Evolutionary conservation across 129 eudicot genomes (phyloP).

Genomic region (Centella asiatica): DNA sequence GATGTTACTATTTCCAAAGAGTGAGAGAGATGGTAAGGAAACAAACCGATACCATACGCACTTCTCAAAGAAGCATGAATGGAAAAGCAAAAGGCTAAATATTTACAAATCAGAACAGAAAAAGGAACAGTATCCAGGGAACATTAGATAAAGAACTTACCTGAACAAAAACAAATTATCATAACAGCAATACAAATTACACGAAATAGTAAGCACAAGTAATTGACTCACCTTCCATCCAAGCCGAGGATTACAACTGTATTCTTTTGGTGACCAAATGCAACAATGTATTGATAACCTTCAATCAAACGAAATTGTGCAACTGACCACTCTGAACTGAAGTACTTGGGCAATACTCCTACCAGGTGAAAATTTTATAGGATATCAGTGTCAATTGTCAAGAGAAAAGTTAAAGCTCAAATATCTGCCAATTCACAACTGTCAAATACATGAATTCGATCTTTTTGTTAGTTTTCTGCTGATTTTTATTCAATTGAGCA

Average conservation of each 20-base stretch:
- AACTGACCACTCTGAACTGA: constrained; percentile 94
- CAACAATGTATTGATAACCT: constrained; percentile 70
- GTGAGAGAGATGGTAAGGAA: no score
- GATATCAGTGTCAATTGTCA: no score
- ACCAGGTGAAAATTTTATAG: constrained; percentile 12
- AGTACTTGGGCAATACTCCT: constrained; percentile 93
- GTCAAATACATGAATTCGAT: no score
- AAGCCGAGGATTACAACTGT: constrained; percentile 72
- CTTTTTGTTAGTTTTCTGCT: no score
- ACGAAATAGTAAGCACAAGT: neutral
- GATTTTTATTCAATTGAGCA: no score
- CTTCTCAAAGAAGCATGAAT: neutral
- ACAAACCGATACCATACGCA: no score
- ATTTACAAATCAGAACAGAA: no score
- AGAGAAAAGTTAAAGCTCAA: no score
- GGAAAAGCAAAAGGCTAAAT: neutral
- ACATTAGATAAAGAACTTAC: no score
- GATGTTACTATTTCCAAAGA: neutral
- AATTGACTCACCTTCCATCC: constrained; percentile 84
- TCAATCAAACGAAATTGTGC: constrained; percentile 81
- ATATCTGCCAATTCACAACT: no score
- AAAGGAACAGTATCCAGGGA: neutral
- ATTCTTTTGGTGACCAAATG: constrained; percentile 81
- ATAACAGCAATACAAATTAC: neutral
- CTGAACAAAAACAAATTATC: no score